Conservation (phyloP, 352 stramenopile species). For the Globisporangium barbulae region DNA sequence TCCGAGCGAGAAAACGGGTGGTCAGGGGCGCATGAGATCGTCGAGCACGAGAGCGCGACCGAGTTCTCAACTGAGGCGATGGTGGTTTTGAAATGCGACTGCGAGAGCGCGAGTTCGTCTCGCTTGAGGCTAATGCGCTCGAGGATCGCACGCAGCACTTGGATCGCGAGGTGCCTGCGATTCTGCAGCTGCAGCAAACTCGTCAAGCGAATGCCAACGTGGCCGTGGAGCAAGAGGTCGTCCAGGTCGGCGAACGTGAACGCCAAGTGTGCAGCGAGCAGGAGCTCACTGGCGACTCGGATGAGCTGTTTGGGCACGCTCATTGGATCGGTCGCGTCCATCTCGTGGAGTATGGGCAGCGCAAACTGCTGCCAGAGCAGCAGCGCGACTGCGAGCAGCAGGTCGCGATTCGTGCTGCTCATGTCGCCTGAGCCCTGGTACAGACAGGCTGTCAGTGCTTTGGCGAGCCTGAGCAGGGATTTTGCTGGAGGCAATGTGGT, state of each 20-base stretch:
- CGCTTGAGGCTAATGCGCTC: slow-evolving; percentile 34
- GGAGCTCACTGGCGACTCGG: slow-evolving; percentile 23
- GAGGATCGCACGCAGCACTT: slow-evolving; percentile 33
- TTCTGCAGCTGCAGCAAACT: slow-evolving; percentile 30
- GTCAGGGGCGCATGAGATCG: slow-evolving; percentile 33
- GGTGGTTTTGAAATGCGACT: slow-evolving; percentile 33
- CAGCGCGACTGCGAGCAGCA: slow-evolving; percentile 30
- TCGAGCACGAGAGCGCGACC: slow-evolving; percentile 25
- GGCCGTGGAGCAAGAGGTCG: slow-evolving; percentile 46
- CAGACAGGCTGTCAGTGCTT: slow-evolving; percentile 26
- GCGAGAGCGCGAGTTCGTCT: slow-evolving; percentile 30
- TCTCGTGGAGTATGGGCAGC: slow-evolving; percentile 24
- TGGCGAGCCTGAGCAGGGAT: slow-evolving; percentile 10
- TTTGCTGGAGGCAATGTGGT: not conserved
- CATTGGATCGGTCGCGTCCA: slow-evolving; percentile 26
- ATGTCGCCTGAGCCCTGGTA: slow-evolving; percentile 22
- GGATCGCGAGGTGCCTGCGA: slow-evolving; percentile 28
- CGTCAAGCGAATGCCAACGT: slow-evolving; percentile 38
- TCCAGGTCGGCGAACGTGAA: slow-evolving; percentile 44
- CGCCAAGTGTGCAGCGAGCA: slow-evolving; percentile 39
- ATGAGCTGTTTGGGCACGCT: slow-evolving; percentile 21
- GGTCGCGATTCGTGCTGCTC: slow-evolving; percentile 25
- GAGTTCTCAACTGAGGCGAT: not conserved
- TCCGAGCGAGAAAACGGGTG: slow-evolving; percentile 13
- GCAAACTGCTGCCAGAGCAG: slow-evolving; percentile 40